These are phyloP conservation scores for Candolleomyces aberdarensis DNA, from an alignment of 768 basidiomycete species.

Conservation along the genomic window DNA sequence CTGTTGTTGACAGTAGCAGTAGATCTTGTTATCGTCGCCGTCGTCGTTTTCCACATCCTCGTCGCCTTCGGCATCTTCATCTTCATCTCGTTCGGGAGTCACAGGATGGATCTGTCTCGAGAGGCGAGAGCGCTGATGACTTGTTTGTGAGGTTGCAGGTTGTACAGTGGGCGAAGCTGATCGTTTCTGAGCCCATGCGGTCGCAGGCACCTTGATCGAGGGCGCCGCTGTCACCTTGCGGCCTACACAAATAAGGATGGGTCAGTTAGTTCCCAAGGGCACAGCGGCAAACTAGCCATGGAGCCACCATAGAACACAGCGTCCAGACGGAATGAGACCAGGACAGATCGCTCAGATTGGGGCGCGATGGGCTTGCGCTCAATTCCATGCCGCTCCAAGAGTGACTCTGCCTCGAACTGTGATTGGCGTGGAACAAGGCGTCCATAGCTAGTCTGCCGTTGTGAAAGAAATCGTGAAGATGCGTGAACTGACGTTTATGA, in stretches of 20 bases:
- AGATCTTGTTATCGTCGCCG: slow-evolving; percentile 44
- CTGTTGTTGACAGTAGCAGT: slow-evolving; percentile 51
- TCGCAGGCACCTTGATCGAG: slow-evolving; percentile 39
- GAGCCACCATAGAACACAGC: background rate
- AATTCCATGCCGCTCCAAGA: too few relatives aligned
- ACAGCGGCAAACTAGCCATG: too few relatives aligned
- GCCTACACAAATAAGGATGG: slow-evolving; percentile 16
- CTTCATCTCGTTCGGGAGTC: slow-evolving; percentile 40
- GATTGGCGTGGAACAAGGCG: too few relatives aligned
- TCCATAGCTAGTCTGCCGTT: too few relatives aligned
- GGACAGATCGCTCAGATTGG: too few relatives aligned
- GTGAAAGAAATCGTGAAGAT: background rate
- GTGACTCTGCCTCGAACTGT: too few relatives aligned
- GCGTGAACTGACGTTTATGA: slow-evolving; percentile 7
- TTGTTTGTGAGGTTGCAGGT: slow-evolving; percentile 25
- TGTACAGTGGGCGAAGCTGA: slow-evolving; percentile 38
- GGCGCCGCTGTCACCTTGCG: slow-evolving; percentile 28
- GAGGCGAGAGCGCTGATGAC: slow-evolving; percentile 43
- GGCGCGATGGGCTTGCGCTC: too few relatives aligned
- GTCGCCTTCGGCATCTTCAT: slow-evolving; percentile 22
- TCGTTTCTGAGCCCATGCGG: slow-evolving; percentile 25
- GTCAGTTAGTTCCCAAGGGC: too few relatives aligned
- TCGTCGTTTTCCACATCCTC: slow-evolving; percentile 28
- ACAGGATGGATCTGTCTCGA: slow-evolving; percentile 43
- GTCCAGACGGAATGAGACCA: too few relatives aligned